Evolutionary conservation across 345 rosid genomes (phyloP), one percentile per base, ranked within the genome.

Genomic region (Erysimum cheiranthoides): DNA sequence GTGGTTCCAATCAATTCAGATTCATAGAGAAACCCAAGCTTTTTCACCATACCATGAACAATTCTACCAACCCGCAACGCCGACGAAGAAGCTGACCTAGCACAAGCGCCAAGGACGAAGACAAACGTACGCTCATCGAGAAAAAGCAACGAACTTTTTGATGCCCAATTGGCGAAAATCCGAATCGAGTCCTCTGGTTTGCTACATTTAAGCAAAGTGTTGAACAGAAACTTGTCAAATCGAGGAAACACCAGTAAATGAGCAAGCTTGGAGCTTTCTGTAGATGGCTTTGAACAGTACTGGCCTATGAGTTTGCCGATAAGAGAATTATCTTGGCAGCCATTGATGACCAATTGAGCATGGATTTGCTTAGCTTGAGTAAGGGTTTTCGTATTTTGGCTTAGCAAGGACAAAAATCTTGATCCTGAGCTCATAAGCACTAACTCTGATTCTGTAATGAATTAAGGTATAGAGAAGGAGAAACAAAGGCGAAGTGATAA

Each of bases 31-130:
- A 81, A 61, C 25, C 92, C 89, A 77, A 43, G 80, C 78, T 80
- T 86, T 34, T 71, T 28, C 8, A 66, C 32, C 46, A 65, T 80
- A 4, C 61, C 81, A 65, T 87, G 91, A 51, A 89, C 79, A 65
- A 80, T 82, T 54, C 84, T 83, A 27, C 89, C 92, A 31, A 84
- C 54, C 56, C 78, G 71, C n/a, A 82, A 42, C 1, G 83, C 68
- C 5, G 78, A 73, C 0, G 87, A 76, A 10, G 74, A 74, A 34
- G 57, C 73, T n/a, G 73, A 78, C 49, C 90, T 81, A 16, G 92
- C 92, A 58, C 90, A 89, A 79, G 92, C 83, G 8, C 92, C 92
- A 61, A 89, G 80, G 39, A 78, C 77, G 77, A 83, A 87, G 67
- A 80, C 75, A 63, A 75, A 86, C 9, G 90, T 79, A 14, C 78